Evolutionary conservation across 2,329 filamentous ascomycete species (phyloP).

Genomic region (Fusarium phyllophilum): DNA sequence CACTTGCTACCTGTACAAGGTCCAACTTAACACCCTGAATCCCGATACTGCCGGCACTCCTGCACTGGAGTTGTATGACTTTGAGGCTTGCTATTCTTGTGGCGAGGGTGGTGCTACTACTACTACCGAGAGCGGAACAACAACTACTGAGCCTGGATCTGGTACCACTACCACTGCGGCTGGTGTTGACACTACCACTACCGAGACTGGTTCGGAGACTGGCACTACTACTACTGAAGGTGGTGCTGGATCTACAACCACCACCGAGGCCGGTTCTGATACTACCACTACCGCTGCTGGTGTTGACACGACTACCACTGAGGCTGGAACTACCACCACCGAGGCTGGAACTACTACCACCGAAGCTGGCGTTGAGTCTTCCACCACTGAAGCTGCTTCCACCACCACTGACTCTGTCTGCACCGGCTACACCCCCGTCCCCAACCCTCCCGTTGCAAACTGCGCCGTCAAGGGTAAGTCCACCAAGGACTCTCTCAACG

Average conservation of each 20-base stretch:
- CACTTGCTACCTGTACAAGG: neutral
- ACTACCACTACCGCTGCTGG: neutral
- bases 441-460: neutral
- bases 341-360: too few species aligned
- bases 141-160: neutral
- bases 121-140: neutral
- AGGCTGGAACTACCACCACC: neutral
- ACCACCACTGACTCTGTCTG: slow-evolving; percentile 1
- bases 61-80: neutral
- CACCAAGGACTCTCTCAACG: neutral
- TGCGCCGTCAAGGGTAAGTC: neutral
- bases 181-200: neutral
- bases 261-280: neutral
- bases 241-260: neutral
- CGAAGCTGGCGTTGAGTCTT: neutral
- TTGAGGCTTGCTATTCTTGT: slow-evolving; percentile 1
- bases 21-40: rapidly evolving
- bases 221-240: neutral
- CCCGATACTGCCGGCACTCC: rapidly evolving
- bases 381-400: neutral
- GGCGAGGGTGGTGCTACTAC: slow-evolving; percentile 4
- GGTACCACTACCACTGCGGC: neutral
- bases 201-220: neutral
- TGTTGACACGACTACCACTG: neutral
- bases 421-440: slow-evolving; percentile 6